Evolutionary conservation across 2,329 filamentous ascomycete species (phyloP), one percentile per base, ranked within the genome.

Genomic region (Salinomyces thailandicus): DNA sequence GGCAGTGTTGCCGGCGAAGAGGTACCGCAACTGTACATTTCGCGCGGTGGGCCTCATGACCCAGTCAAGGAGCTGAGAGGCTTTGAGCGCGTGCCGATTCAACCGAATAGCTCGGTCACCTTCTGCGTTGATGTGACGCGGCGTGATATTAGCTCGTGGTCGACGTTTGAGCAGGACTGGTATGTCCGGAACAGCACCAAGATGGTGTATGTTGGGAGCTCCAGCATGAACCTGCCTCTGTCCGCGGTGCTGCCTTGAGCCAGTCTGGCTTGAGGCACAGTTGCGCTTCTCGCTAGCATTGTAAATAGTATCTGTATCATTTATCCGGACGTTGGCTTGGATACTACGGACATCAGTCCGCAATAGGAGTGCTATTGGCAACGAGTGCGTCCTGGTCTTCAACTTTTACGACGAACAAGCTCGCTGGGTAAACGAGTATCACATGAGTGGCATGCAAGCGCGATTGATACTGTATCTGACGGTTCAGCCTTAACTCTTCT

Each of bases 81-180:
- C 26, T 96, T 95, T 52, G 82, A 93, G 39, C 75, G 84, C 30
- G 61, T 94, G 41, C 69, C 67, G 33, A 77, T 95, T 43, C 67
- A 72, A 4, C 72, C 83, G 0, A 84, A 84, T 14, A 59, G 75
- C 59, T 75, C 71, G 33, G 68, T 66, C 3, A 73, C 69, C 1
- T 93, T 91, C 65, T 68, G 59, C 1, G 77, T 75, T 0, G 71
- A 77, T 12, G 61, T 95, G 36, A 85, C 78, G 5, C 72, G 87
- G 22, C 76, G 85, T 37, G 89, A 95, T 54, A 49, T 95, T 39
- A 85, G 80, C 57, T 91, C 85, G 64, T 95, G 89, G 87, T 84
- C 93, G 48, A 66, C 73, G 1, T 68, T 55, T 1, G 57, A 63
- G n/a, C 87, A 95, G 68, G 79, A 95, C 66, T 96, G 89, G 87